A percentile compares a stretch with the other conserved stretches of the same genome.
Evolutionary conservation across 805 yeast species (phyloP).

Genomic region (Cyberlindnera petersonii): DNA sequence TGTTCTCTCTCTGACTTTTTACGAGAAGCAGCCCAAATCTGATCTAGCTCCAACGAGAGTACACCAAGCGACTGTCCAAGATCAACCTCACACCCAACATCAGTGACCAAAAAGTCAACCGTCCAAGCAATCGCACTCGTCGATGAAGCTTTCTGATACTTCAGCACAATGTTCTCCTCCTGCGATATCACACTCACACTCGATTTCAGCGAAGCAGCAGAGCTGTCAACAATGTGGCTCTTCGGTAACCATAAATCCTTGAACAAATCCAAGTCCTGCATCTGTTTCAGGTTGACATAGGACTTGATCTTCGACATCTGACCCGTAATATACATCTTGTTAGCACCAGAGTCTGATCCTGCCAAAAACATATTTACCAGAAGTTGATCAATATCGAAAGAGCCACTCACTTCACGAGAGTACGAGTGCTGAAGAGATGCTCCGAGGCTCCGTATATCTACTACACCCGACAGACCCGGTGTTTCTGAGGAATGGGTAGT

Average conservation of each 20-base stretch:
- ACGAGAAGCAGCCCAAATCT: constrained; percentile 64
- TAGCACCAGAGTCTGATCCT: constrained; percentile 34
- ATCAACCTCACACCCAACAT: constrained; percentile 56
- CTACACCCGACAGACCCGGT: constrained; percentile 40
- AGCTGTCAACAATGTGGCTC: not conserved
- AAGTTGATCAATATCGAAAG: constrained; percentile 46
- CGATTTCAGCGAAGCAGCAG: constrained; percentile 25
- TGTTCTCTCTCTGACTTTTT: constrained; percentile 71
- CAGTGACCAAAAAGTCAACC: constrained; percentile 50
- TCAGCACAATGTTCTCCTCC: constrained; percentile 32
- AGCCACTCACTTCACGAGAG: constrained; percentile 85
- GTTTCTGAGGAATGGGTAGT: constrained; percentile 42
- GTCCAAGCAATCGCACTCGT: constrained; percentile 75
- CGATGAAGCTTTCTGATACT: constrained; percentile 54
- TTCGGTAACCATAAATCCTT: constrained; percentile 74
- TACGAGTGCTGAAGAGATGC: constrained; percentile 86
- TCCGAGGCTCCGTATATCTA: constrained; percentile 50
- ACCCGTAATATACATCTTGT: constrained; percentile 46
- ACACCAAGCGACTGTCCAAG: constrained; percentile 83
- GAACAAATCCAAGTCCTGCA: constrained; percentile 82
- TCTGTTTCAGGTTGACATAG: constrained; percentile 73
- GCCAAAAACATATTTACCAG: constrained; percentile 47
- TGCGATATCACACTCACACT: not conserved
- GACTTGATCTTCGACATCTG: constrained; percentile 52
- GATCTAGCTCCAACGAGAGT: constrained; percentile 48